phyloP scores from a whole-genome alignment of 2,329 filamentous ascomycete species.

The Aspergillus melleus region DNA sequence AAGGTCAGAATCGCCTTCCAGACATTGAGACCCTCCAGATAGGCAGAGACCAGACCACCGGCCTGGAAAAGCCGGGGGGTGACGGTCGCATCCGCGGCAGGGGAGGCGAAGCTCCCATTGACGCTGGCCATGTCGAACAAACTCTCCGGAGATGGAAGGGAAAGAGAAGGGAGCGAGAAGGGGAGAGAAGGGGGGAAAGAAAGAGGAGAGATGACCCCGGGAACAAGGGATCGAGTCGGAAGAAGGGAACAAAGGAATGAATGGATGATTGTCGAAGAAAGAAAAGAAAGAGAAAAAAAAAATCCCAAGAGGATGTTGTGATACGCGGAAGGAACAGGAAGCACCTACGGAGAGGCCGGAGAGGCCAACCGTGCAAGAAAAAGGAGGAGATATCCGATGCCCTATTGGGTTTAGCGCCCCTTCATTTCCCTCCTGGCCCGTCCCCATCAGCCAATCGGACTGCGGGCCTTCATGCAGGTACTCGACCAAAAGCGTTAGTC shows the following conservation, averaged over 20 bases:
- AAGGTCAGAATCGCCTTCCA: slow-evolving; percentile 70
- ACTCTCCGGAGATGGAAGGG: neutral
- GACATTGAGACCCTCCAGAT: slow-evolving; percentile 59
- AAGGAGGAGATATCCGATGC: neutral
- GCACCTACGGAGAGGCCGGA: neutral
- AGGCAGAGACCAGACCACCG: slow-evolving; percentile 53
- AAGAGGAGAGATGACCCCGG: neutral
- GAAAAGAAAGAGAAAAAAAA: slow-evolving; percentile 3
- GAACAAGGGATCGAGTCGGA: slow-evolving; percentile 6
- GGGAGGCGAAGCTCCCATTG: slow-evolving; percentile 70
- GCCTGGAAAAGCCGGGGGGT: slow-evolving; percentile 53
- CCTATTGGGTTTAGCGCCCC: too few species aligned
- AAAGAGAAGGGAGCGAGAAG: slow-evolving; percentile 3
- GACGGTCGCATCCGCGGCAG: slow-evolving; percentile 63
- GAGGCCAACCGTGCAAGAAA: neutral
- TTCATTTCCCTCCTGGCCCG: neutral
- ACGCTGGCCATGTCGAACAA: slow-evolving; percentile 45
- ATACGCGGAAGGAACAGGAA: neutral
- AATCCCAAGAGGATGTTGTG: slow-evolving; percentile 3
- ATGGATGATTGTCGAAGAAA: slow-evolving; percentile 1
- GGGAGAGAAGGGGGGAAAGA: slow-evolving; percentile 5
- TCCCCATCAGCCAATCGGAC: too few species aligned
- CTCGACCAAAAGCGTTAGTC: neutral
- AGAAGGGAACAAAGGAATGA: slow-evolving; percentile 6
- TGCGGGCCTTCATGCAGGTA: neutral